Conservation (phyloP, 2,329 filamentous ascomycete genomes). For the Myriosclerotinia scirpicola region DNA sequence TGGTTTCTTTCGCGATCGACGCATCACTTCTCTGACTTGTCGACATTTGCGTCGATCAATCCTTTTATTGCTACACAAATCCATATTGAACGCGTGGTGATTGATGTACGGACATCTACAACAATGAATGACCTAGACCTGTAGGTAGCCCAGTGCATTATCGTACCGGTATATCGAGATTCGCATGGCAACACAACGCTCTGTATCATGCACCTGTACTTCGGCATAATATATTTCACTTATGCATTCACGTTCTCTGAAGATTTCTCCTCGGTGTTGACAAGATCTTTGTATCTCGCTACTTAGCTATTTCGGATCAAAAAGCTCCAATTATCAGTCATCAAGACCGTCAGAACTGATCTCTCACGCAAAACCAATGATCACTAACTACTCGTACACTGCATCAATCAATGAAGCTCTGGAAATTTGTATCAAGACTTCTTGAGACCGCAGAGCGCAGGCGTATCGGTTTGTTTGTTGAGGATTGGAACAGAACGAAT, state of each 20-base stretch:
- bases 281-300: not conserved
- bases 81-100: conserved; percentile 17
- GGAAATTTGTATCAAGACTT: conserved; percentile 13
- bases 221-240: conserved; percentile 3
- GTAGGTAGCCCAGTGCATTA: conserved; percentile 16
- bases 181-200: conserved; percentile 4
- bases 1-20: conserved; percentile 7
- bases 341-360: not conserved
- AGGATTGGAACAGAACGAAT: not conserved
- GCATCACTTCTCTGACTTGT: conserved; percentile 12
- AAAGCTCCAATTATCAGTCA: not conserved
- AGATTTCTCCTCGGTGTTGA: not conserved
- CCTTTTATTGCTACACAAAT: conserved; percentile 14
- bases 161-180: conserved; percentile 16
- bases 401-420: not conserved
- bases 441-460: not conserved
- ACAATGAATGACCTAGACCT: not conserved
- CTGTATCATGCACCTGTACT: conserved; percentile 12
- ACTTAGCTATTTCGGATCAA: not conserved
- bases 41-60: conserved; percentile 5
- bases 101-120: conserved; percentile 8
- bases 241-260: conserved; percentile 3
- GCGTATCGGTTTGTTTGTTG: not conserved
- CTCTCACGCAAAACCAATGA: not conserved
- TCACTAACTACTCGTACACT: not conserved